These are phyloP conservation scores for Globisporangium viniferum DNA, from an alignment of 352 stramenopile species.

Conservation along the genomic window DNA sequence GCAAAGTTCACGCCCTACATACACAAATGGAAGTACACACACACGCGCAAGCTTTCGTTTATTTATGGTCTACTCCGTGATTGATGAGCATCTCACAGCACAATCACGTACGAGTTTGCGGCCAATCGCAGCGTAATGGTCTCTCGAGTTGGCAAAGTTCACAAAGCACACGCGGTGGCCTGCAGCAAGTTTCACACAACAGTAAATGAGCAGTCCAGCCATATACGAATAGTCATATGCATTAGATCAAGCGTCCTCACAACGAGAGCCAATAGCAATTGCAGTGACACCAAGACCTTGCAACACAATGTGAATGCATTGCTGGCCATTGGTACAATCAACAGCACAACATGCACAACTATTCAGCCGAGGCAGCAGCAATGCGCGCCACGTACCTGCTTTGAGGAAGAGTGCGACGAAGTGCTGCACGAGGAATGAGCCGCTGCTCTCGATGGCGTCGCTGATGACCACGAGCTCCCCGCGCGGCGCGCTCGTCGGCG, in stretches of 20 bases:
- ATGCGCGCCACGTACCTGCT: constrained; percentile 29
- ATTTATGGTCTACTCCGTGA: too few species aligned
- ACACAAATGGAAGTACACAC: background rate
- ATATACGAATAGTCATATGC: background rate
- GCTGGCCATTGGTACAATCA: background rate
- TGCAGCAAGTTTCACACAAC: constrained; percentile 9
- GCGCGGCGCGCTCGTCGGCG: constrained; percentile 40
- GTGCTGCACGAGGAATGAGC: constrained; percentile 69
- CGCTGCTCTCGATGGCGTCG: constrained; percentile 50
- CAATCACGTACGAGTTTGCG: constrained; percentile 53
- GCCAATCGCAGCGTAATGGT: constrained; percentile 60
- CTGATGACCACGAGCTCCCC: constrained; percentile 56
- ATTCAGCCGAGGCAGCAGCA: too few species aligned
- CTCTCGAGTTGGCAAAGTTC: constrained; percentile 37
- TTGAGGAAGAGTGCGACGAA: constrained; percentile 71
- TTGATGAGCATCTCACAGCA: too few species aligned
- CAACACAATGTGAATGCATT: background rate
- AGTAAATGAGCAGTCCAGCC: background rate
- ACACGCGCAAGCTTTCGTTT: background rate
- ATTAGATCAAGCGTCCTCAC: background rate
- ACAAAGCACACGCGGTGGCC: constrained; percentile 65
- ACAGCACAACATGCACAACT: too few species aligned
- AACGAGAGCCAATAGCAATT: background rate
- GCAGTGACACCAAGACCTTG: background rate
- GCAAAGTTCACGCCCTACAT: constrained; percentile 52